These are phyloP conservation scores for Fusarium succisae DNA, from an alignment of 2,329 filamentous ascomycete genomes.

Conservation along the genomic window DNA sequence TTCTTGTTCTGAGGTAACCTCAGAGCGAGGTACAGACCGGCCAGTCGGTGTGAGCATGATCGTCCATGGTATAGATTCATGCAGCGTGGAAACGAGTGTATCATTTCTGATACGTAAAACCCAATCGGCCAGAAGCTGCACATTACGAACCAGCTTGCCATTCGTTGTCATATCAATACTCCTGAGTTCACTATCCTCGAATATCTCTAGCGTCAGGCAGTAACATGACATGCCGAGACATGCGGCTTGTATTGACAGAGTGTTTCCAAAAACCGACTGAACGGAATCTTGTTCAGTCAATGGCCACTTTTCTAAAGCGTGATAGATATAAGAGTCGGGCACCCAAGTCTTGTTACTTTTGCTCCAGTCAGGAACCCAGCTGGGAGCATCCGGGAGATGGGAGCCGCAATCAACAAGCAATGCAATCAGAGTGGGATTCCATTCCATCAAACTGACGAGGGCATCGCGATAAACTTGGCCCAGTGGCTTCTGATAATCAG, in stretches of 20 bases:
- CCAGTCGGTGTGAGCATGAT: background rate
- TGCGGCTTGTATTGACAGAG: rapidly evolving
- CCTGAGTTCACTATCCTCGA: background rate
- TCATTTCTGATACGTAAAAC: background rate
- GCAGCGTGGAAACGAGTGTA: background rate
- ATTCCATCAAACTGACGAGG: background rate
- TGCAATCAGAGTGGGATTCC: background rate
- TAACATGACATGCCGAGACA: rapidly evolving
- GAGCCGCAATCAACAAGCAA: background rate
- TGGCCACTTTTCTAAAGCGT: background rate
- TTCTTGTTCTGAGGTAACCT: background rate
- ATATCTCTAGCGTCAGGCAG: background rate
- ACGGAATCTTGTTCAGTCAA: background rate
- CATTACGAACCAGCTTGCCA: background rate
- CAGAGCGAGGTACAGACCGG: background rate
- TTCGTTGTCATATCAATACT: background rate
- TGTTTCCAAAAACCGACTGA: background rate
- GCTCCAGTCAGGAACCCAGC: background rate
- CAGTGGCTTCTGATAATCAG: background rate
- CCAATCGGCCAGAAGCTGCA: background rate
- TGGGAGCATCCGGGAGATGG: background rate
- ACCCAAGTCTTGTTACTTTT: background rate
- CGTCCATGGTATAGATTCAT: background rate
- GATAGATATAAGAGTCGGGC: background rate
- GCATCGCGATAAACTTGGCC: background rate